Percentiles rank a stretch among this genome's conserved stretches.
phyloP scores from a whole-genome alignment of 1,139 yeast genomes.

The Nakaseomyces sp. region DNA sequence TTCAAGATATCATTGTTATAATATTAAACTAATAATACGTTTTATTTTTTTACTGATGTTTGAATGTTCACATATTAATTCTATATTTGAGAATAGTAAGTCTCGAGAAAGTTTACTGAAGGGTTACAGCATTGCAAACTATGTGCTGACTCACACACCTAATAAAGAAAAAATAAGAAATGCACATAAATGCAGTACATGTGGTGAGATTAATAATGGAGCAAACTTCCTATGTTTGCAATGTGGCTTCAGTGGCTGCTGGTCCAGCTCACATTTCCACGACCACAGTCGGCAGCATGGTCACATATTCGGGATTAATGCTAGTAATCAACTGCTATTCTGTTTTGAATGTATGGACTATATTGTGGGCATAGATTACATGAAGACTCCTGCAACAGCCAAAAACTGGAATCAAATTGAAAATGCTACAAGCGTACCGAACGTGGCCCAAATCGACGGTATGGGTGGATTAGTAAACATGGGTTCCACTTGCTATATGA shows the following conservation, averaged over 20 bases:
- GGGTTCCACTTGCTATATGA: constrained; percentile 96
- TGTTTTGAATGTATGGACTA: constrained; percentile 75
- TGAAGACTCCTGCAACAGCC: constrained; percentile 17
- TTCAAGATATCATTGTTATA: neutral
- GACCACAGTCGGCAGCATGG: constrained; percentile 52
- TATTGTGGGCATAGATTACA: constrained; percentile 41
- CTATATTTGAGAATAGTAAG: constrained; percentile 22
- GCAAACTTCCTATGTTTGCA: constrained; percentile 65
- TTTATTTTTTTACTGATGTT: neutral
- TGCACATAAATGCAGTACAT: constrained; percentile 24
- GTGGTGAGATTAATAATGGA: constrained; percentile 35
- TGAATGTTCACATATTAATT: constrained; percentile 18
- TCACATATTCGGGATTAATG: constrained; percentile 58
- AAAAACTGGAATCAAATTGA: constrained; percentile 28
- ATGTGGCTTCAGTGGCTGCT: constrained; percentile 78
- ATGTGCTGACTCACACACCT: constrained; percentile 20
- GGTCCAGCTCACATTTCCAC: constrained; percentile 47
- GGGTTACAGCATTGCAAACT: constrained; percentile 24
- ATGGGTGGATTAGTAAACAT: constrained; percentile 81
- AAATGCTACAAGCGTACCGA: constrained; percentile 41
- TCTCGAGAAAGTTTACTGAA: constrained; percentile 24
- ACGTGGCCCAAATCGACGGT: constrained; percentile 58
- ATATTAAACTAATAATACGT: neutral
- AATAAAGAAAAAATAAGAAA: constrained; percentile 16
- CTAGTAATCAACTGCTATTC: constrained; percentile 46